Percentiles rank a stretch among this genome's conserved stretches.
Evolutionary conservation across 2,329 filamentous ascomycete genomes (phyloP).

Genomic region (Paraconiothyrium brasiliense): DNA sequence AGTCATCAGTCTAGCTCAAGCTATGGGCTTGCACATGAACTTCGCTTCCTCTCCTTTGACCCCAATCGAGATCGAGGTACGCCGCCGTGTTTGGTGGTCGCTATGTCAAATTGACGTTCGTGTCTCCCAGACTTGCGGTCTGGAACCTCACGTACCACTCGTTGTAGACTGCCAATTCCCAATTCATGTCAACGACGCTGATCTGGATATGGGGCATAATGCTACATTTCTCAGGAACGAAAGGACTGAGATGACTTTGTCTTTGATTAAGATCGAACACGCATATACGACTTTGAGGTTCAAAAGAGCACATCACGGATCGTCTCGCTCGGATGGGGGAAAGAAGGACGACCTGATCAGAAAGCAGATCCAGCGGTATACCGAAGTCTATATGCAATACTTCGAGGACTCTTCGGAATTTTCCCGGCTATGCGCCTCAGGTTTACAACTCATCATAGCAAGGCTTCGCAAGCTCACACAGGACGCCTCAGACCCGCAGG

Average conservation of each 20-base stretch:
- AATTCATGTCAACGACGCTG: constrained; percentile 22
- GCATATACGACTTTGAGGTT: constrained; percentile 12
- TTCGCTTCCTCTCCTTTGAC: constrained; percentile 13
- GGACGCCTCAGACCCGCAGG: constrained; percentile 5
- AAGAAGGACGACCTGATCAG: constrained; percentile 2
- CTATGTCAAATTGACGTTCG: constrained; percentile 23
- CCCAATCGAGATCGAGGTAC: constrained; percentile 21
- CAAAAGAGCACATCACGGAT: constrained; percentile 4
- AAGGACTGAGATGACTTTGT: constrained; percentile 23
- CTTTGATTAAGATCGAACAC: constrained; percentile 21
- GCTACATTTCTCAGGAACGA: neutral
- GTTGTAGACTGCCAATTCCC: constrained; percentile 17
- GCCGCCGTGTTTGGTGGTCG: constrained; percentile 25
- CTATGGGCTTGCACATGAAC: constrained; percentile 24
- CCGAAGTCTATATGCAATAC: constrained; percentile 19
- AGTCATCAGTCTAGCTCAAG: constrained; percentile 20
- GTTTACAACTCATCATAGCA: constrained; percentile 17
- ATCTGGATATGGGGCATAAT: constrained; percentile 5
- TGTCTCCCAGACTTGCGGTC: constrained; percentile 21
- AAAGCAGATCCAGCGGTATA: constrained; percentile 16
- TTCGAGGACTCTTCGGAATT: constrained; percentile 12
- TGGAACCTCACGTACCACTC: constrained; percentile 24
- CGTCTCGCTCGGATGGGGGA: neutral
- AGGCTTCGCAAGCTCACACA: constrained; percentile 18
- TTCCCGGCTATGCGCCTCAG: constrained; percentile 16